Evolutionary conservation across 768 basidiomycete genomes (phyloP).

Genomic region (Agaricus sinodeliciosus): DNA sequence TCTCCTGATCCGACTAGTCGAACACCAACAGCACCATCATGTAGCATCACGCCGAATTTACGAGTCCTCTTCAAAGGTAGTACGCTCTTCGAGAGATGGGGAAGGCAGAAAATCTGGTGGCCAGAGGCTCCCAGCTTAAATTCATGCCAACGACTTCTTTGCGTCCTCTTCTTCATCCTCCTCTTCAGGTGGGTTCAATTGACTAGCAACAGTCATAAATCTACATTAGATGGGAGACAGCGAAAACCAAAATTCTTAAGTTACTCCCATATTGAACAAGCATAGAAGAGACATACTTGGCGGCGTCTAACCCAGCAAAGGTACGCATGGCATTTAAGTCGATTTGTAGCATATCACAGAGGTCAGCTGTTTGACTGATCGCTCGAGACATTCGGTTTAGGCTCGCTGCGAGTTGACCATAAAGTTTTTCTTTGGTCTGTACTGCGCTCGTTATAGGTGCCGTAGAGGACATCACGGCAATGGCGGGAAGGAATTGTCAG

Average conservation of each 20-base stretch:
- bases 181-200: slow-evolving; percentile 28
- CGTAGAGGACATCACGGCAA: slow-evolving; percentile 2
- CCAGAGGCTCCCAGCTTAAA: too few species aligned
- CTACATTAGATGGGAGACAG: slow-evolving; percentile 14
- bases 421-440: slow-evolving; percentile 76
- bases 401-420: slow-evolving; percentile 66
- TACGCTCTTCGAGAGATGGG: too few species aligned
- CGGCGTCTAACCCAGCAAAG: slow-evolving; percentile 73
- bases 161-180: slow-evolving; percentile 13
- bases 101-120: too few species aligned
- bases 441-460: slow-evolving; percentile 52
- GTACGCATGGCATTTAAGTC: slow-evolving; percentile 76
- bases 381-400: slow-evolving; percentile 63
- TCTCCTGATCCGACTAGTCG: too few species aligned
- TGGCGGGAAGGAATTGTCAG: neutral
- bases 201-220: slow-evolving; percentile 37
- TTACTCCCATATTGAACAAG: neutral
- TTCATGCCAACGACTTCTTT: too few species aligned
- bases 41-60: too few species aligned
- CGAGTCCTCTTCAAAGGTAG: too few species aligned
- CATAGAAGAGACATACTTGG: slow-evolving; percentile 50
- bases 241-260: neutral
- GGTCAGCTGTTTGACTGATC: slow-evolving; percentile 64
- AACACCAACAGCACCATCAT: too few species aligned
- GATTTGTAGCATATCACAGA: slow-evolving; percentile 69